These are phyloP conservation scores for Penicillium soppii DNA, from an alignment of 495 filamentous ascomycete species.

Conservation along the genomic window DNA sequence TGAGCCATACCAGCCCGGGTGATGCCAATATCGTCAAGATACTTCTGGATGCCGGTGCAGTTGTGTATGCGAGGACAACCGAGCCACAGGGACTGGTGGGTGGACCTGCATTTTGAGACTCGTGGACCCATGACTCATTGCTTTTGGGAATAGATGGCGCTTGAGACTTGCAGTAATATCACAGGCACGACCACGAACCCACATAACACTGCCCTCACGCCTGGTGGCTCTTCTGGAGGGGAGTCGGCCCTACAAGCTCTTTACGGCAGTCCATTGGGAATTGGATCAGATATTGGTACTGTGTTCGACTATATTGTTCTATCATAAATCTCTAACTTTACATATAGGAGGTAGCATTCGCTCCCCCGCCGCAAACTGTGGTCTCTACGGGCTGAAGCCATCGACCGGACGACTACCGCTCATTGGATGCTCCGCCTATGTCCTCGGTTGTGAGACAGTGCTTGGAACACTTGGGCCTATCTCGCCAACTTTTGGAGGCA, in stretches of 20 bases:
- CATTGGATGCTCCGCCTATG: slow-evolving; percentile 9
- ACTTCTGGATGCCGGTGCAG: slow-evolving; percentile 8
- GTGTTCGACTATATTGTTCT: not conserved
- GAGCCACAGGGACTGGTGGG: slow-evolving; percentile 34
- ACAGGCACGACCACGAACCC: slow-evolving; percentile 38
- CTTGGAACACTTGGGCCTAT: slow-evolving; percentile 53
- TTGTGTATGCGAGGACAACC: slow-evolving; percentile 40
- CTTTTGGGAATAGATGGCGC: slow-evolving; percentile 2
- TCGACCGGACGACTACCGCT: slow-evolving; percentile 26
- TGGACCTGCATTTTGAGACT: not conserved
- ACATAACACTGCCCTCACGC: slow-evolving; percentile 28
- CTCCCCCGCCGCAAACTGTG: slow-evolving; percentile 29
- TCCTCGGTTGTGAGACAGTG: slow-evolving; percentile 50
- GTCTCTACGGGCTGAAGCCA: slow-evolving; percentile 32
- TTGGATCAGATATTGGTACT: slow-evolving; percentile 37
- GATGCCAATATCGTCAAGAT: slow-evolving; percentile 1
- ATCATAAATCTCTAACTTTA: not conserved
- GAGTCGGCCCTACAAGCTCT: slow-evolving; percentile 36
- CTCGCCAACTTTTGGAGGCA: slow-evolving; percentile 50
- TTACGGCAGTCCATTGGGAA: slow-evolving; percentile 30
- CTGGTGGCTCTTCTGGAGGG: slow-evolving; percentile 39
- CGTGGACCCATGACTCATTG: not conserved
- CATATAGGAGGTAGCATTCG: slow-evolving; percentile 26
- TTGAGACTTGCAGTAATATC: slow-evolving; percentile 38
- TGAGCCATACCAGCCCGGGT: slow-evolving; percentile 3